Base-by-base conservation (phyloP, 2,329 filamentous ascomycete species). In the Aspergillus udagawae region DNA sequence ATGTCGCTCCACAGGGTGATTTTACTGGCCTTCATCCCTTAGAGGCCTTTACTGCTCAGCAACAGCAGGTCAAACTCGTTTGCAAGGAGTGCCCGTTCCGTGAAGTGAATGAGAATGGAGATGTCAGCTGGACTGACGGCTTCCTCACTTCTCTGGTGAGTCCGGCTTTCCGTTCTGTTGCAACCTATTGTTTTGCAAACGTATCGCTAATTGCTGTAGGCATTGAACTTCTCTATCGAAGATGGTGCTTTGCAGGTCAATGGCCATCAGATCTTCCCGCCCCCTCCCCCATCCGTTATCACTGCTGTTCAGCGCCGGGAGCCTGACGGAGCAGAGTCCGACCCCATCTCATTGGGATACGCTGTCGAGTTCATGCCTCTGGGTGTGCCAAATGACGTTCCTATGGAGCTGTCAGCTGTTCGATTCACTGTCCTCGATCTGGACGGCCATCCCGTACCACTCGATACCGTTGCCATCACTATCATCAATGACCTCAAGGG, bases 371-470 rank as follows among this genome's bases (percentile, higher is more conserved):
- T 73, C 44, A 67, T 75, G 58, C 68, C 74, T 23, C 53, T 67
- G 45, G 59, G 66, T 21, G 59, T 65, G 12, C 62, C 70, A 17
- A 57, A 64, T 8, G 70, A 75, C 25, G 69, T 68, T n/a, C 62
- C 67, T 7, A 63, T 68, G 47, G 70, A 75, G 8, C 60, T 79
- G 25, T 60, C 75, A 2, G 67, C 71, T 10, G 63, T 79, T 57
- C 72, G 75, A 42, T 77, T 80, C 63, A 79, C 77, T n/a, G 70
- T 79, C 38, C 70, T 79, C 28, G 76, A 77, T 54, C 64, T 80
- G 20, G 72, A 74, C 45, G 66, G 70, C 28, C 69, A 73, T 50
- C 77, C 77, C 1, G 75, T 78, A 9, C 75, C 76, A 20, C 67
- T 78, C n/a, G 73, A 78, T 55, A 77, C 77, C 14, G 65, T 79